Evolutionary conservation across 2,329 filamentous ascomycete genomes (phyloP), one percentile per base, ranked within the genome.

Genomic region (Davidsoniella australis): DNA sequence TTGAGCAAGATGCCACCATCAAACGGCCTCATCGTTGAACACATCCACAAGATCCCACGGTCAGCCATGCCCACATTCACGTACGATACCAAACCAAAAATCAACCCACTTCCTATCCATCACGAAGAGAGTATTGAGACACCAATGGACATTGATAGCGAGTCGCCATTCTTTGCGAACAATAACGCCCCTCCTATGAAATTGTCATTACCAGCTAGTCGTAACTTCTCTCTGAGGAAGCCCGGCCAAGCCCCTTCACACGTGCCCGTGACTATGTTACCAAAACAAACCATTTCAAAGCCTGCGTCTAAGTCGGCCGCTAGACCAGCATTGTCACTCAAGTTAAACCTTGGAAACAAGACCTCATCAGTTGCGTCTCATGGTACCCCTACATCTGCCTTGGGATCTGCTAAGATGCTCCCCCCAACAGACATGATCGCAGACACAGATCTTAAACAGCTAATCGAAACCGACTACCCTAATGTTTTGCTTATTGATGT

Each of bases 401-500:
- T 40, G 18, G 49, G 18, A 23, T 47, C 40, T 5, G 33, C 24
- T n/a, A 48, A 48, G 17, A 26, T 37, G 14, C 20, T 48, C 18
- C 14, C 41, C 4, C 20, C 41, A 10, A 68, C 73, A 1, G 60
- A 62, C 1, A 66, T 81, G 64, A 69, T 85, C 24, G 62, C 72
- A 0, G 66, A 70, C 2, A 62, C 66, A 2, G 65, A 75, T 26
- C 67, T 84, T 12, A 73, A 69, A 53, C 68, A 73, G 7, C 62
- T 85, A 39, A 60, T 85, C 10, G 64, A 72, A 45, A 60, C 4
- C 14, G 39, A 58, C 2, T 56, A 63, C 2, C 56, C 59, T 2
- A 58, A 64, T 7, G 58, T 63, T 6, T 65, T 68, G 1, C 56
- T 85, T 0, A 66, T 98, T 29, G 91, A 98, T 61, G 74, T 96